phyloP scores from a whole-genome alignment of 164 flowering plant species.

The Dillenia suffruticosa region DNA sequence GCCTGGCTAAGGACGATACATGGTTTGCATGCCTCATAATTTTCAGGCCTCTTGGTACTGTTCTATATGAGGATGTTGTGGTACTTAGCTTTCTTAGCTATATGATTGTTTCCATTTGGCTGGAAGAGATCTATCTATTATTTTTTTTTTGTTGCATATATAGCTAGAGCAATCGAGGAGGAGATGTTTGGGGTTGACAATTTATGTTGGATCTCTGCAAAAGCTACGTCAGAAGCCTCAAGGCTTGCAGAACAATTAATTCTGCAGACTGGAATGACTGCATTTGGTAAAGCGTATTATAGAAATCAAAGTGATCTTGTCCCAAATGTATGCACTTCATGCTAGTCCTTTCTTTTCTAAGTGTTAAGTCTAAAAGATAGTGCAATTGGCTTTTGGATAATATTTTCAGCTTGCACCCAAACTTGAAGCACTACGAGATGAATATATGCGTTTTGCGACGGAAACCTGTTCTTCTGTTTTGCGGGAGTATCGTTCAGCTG shows the following conservation, averaged over 20 bases:
- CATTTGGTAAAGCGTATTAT: conserved; percentile 89
- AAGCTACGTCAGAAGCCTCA: conserved; percentile 78
- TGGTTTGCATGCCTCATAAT: too few relatives aligned
- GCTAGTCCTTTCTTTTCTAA: neutral
- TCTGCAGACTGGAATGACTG: conserved; percentile 94
- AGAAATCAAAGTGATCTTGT: conserved; percentile 76
- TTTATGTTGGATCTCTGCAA: conserved; percentile 91
- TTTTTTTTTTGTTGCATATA: conserved; percentile 1
- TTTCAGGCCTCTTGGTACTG: too few relatives aligned
- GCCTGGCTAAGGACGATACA: too few relatives aligned
- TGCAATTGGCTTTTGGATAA: neutral
- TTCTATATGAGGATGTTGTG: too few relatives aligned
- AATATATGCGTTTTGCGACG: conserved; percentile 86
- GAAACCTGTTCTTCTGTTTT: conserved; percentile 73
- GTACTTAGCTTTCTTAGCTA: too few relatives aligned
- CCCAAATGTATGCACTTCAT: conserved; percentile 59
- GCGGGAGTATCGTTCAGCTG: conserved; percentile 69
- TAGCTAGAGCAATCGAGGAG: conserved; percentile 95
- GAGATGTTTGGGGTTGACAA: conserved; percentile 94
- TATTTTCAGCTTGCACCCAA: conserved; percentile 73
- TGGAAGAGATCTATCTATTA: too few relatives aligned
- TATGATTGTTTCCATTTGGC: too few relatives aligned
- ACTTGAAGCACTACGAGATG: conserved; percentile 90
- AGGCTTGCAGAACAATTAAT: conserved; percentile 68
- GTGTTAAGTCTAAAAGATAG: neutral